Percentiles rank a stretch among this genome's conserved stretches.
phyloP scores from a whole-genome alignment of 129 eudicot genomes.

The Chrysanthemum seticuspe region DNA sequence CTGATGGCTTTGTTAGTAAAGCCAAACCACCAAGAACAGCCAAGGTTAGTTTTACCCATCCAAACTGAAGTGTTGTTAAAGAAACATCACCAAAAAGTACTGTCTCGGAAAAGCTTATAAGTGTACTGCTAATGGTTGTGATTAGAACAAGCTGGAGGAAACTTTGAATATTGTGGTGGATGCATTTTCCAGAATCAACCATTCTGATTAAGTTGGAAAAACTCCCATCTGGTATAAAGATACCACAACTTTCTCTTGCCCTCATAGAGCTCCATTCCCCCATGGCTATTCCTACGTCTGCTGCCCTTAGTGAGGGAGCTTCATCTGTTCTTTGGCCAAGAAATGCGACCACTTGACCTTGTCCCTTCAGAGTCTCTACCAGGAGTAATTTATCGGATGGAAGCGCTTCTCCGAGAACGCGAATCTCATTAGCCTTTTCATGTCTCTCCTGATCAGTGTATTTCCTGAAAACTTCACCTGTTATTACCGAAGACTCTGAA shows the following conservation, averaged over 20 bases:
- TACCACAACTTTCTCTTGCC: conserved; percentile 26
- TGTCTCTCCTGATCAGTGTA: conserved; percentile 21
- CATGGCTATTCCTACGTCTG: conserved; percentile 35
- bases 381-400: conserved; percentile 33
- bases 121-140: conserved; percentile 13
- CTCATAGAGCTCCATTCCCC: conserved; percentile 34
- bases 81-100: conserved; percentile 25
- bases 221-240: conserved; percentile 19
- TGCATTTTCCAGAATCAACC: conserved; percentile 25
- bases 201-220: conserved; percentile 7
- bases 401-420: conserved; percentile 33
- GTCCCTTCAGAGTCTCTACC: conserved; percentile 28
- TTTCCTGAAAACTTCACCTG: conserved; percentile 29
- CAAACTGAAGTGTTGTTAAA: conserved; percentile 20
- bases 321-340: conserved; percentile 37
- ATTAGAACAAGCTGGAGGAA: conserved; percentile 34
- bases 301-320: conserved; percentile 29
- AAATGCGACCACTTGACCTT: conserved; percentile 34
- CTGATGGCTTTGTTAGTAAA: conserved; percentile 27
- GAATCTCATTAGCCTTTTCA: conserved; percentile 22
- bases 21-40: conserved; percentile 34
- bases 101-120: conserved; percentile 18
- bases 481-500: conserved; percentile 12
- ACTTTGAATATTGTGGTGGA: conserved; percentile 21
- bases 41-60: conserved; percentile 26